Conservation (phyloP, 2,329 filamentous ascomycete species). For the Dothidotthia symphoricarpi region DNA sequence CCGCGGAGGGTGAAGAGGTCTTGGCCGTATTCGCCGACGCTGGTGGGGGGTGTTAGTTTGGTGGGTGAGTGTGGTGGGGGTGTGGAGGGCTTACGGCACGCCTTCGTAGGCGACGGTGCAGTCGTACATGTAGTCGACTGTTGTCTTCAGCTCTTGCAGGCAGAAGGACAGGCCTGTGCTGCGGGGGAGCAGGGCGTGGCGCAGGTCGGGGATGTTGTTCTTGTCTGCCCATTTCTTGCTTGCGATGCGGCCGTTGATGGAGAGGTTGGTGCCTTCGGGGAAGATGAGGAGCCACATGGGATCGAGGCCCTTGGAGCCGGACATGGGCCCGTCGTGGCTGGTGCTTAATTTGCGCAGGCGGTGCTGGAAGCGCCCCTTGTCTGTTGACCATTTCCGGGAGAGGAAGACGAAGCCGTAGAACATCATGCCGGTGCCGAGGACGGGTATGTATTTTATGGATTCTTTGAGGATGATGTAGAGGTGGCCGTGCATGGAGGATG, state of each 20-base stretch:
- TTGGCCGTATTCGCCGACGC: slow-evolving; percentile 68
- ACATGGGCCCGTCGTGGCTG: slow-evolving; percentile 40
- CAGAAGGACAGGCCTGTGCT: slow-evolving; percentile 81
- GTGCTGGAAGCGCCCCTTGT: slow-evolving; percentile 71
- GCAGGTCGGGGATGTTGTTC: slow-evolving; percentile 64
- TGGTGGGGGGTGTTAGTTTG: slow-evolving; percentile 14
- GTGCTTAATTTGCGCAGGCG: slow-evolving; percentile 69
- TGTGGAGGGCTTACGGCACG: slow-evolving; percentile 67
- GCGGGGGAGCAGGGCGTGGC: slow-evolving; percentile 72
- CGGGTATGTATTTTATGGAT: slow-evolving; percentile 77
- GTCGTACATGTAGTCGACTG: slow-evolving; percentile 82
- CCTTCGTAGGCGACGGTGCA: slow-evolving; percentile 96
- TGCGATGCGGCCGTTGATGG: slow-evolving; percentile 66
- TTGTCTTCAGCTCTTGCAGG: slow-evolving; percentile 69
- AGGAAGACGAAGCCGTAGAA: slow-evolving; percentile 90
- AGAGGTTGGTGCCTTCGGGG: slow-evolving; percentile 82
- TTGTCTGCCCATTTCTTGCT: slow-evolving; percentile 77
- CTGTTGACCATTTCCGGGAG: slow-evolving; percentile 83
- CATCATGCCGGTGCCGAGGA: slow-evolving; percentile 79
- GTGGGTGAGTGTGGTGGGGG: not conserved
- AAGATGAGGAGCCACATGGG: slow-evolving; percentile 92
- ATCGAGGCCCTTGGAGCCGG: slow-evolving; percentile 53
- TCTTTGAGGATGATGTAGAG: slow-evolving; percentile 90
- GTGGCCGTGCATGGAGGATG: slow-evolving; percentile 75
- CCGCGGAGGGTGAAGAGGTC: slow-evolving; percentile 81